phyloP scores from a whole-genome alignment of 768 basidiomycete genomes.

The Suillus plorans region DNA sequence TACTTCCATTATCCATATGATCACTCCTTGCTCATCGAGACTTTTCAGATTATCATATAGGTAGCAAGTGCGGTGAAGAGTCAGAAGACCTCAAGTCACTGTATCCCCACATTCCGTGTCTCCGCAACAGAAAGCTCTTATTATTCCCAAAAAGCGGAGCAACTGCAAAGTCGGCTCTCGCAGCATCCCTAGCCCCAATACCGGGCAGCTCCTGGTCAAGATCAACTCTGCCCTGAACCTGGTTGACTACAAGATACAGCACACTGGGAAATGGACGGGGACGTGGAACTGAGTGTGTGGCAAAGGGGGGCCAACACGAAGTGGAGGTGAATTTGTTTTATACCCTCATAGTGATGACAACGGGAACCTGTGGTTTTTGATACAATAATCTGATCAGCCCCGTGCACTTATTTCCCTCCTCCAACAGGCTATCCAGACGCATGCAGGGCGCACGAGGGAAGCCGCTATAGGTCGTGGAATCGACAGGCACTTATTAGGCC shows the following conservation, averaged over 20 bases:
- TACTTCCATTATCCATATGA: background rate
- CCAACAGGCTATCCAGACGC: conserved; percentile 67
- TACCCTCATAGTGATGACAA: background rate
- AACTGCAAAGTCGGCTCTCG: conserved; percentile 29
- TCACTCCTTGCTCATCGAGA: background rate
- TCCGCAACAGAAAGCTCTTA: conserved; percentile 28
- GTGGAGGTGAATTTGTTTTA: background rate
- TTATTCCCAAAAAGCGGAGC: conserved; percentile 25
- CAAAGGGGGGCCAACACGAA: background rate
- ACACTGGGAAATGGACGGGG: conserved; percentile 17
- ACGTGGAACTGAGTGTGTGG: background rate
- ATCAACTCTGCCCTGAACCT: conserved; percentile 46
- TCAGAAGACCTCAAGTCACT: background rate
- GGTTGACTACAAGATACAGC: conserved; percentile 40
- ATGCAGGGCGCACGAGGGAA: conserved; percentile 69
- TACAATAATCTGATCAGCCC: conserved; percentile 15
- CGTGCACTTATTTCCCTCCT: conserved; percentile 48
- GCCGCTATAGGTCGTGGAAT: conserved; percentile 82
- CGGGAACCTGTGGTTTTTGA: background rate
- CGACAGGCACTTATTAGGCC: conserved; percentile 89
- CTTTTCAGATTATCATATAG: background rate
- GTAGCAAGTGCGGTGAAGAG: background rate
- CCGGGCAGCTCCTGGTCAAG: conserved; percentile 42
- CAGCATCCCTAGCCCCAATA: conserved; percentile 32
- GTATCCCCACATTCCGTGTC: conserved; percentile 19